Evolutionary conservation across 2,329 filamentous ascomycete genomes (phyloP), one percentile per base, ranked within the genome.

Genomic region (Monilinia polystroma): DNA sequence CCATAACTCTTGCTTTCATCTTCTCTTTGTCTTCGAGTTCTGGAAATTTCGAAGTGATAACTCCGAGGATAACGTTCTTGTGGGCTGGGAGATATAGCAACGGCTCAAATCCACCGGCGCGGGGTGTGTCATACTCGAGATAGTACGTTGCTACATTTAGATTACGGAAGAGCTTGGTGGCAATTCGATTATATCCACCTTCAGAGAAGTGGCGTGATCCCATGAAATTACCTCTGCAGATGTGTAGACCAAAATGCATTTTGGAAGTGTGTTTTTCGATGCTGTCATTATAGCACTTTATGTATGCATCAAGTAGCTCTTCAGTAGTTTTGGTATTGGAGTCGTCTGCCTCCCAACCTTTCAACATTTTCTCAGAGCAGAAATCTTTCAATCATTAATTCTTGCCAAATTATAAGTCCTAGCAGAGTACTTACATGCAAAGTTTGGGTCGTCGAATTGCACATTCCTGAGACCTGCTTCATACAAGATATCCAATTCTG

Each of bases 221-320:
- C 70, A 88, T 85, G 76, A 90, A 90, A 79, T 90, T 90, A 57
- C 84, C 84, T 16, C 84, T 84, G 82, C 90, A 93, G 63, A 93
- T 81, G 75, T 93, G 91, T n/a, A 93, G 87, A 60, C 90, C 90
- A 3, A 91, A 83, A 77, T 92, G 90, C 81, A 93, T 85, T 74
- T 93, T 90, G 1, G 81, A 76, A 0, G 90, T 88, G 0, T 86
- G 79, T 73, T 85, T 84, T 73, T 81, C 80, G 74, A 91, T 82
- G 73, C 83, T 86, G 77, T 90, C 87, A 76, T 93, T 93, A 82
- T 93, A 93, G 71, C 91, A 85, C 70, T 84, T 82, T 76, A 93
- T 90, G 78, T 93, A 93, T 38, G 88, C 85, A 72, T 91, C 88
- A 26, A 93, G 84, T 55, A 92, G 85, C 71, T 88, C 86, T 56